Conservation (phyloP, 108 stramenopile genomes). For the Schizochytrium sp. region DNA sequence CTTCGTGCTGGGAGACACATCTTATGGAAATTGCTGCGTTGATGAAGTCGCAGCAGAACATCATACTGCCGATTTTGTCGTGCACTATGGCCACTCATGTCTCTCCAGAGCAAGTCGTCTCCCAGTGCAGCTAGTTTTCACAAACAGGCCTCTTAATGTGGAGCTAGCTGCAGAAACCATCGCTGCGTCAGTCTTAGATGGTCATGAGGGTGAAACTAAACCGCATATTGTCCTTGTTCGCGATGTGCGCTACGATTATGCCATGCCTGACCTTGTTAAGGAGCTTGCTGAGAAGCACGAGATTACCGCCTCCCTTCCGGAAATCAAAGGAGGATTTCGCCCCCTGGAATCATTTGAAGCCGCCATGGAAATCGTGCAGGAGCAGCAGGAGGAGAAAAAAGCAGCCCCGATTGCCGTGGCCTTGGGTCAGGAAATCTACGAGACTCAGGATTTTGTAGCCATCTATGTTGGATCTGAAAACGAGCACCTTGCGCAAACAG, state of each 20-base stretch:
- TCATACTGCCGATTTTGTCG: constrained; percentile 87
- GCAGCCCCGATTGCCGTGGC: constrained; percentile 1
- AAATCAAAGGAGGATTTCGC: not conserved
- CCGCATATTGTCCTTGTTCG: not conserved
- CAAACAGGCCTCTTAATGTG: constrained; percentile 80
- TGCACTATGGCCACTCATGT: constrained; percentile 93
- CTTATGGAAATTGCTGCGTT: constrained; percentile 91
- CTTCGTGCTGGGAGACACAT: constrained; percentile 93
- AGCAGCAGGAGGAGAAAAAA: not conserved
- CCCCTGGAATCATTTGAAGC: not conserved
- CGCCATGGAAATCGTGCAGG: not conserved
- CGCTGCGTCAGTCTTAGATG: not conserved
- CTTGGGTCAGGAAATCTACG: not conserved
- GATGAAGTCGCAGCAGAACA: constrained; percentile 93
- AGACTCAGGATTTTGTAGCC: constrained; percentile 16
- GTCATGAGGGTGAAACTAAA: not conserved
- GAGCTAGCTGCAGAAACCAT: constrained; percentile 18
- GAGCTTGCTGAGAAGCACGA: not conserved
- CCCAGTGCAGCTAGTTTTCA: constrained; percentile 72
- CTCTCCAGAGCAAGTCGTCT: constrained; percentile 72
- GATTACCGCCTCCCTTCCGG: not conserved
- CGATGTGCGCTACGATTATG: constrained; percentile 21
- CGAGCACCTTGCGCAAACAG: constrained; percentile 9
- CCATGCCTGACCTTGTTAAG: not conserved
- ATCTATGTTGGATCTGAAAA: not conserved